Evolutionary conservation across 345 rosid genomes (phyloP).

Genomic region (Rubroshorea leprosula): DNA sequence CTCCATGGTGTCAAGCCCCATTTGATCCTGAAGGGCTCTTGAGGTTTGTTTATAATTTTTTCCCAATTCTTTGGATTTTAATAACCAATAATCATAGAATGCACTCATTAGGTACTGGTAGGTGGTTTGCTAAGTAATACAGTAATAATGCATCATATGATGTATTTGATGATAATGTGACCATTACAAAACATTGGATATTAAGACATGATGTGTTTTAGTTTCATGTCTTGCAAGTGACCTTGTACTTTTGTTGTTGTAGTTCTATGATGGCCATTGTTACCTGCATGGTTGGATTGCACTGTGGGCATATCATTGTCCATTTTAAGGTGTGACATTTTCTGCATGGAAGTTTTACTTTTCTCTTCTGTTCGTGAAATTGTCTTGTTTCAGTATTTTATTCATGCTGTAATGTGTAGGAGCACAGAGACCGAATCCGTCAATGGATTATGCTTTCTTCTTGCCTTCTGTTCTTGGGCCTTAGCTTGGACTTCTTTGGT

Average conservation of each 20-base stretch:
- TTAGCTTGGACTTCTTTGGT: constrained; percentile 55
- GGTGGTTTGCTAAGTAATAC: background rate
- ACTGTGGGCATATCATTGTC: constrained; percentile 71
- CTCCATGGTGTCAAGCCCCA: constrained; percentile 95
- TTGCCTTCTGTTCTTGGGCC: constrained; percentile 45
- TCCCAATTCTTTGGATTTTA: constrained; percentile 7
- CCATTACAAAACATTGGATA: too few species aligned
- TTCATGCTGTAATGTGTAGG: constrained; percentile 32
- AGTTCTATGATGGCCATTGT: constrained; percentile 81
- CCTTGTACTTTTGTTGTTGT: constrained; percentile 24
- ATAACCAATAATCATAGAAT: too few species aligned
- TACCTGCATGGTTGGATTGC: constrained; percentile 78
- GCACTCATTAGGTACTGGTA: too few species aligned
- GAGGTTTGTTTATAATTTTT: constrained; percentile 40
- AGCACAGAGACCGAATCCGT: constrained; percentile 46
- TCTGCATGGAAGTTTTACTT: background rate
- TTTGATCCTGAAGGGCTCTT: constrained; percentile 90
- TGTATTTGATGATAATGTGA: too few species aligned
- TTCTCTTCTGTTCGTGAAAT: background rate
- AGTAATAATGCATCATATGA: background rate
- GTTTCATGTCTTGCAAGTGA: constrained; percentile 6
- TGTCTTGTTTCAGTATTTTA: background rate
- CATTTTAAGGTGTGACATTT: constrained; percentile 61
- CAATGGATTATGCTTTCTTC: constrained; percentile 56
- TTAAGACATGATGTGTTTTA: background rate